Evolutionary conservation across 1,284 basidiomycete genomes (phyloP).

Genomic region (Moesziomyces antarcticus): DNA sequence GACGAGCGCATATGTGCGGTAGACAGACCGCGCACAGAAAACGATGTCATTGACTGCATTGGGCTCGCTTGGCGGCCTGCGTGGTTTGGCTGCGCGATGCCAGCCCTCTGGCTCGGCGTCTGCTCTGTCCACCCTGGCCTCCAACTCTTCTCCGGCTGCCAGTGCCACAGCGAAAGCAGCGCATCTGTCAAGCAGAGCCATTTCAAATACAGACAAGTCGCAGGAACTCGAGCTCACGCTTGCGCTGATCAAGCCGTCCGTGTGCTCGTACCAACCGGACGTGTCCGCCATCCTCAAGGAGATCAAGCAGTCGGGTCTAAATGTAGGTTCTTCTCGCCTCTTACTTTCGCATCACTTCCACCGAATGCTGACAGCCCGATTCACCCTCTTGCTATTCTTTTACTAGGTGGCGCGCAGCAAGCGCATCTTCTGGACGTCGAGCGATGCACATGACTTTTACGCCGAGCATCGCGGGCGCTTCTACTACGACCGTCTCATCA

Average conservation of each 20-base stretch:
- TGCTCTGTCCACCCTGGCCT: too few relatives aligned
- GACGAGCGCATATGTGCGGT: too few relatives aligned
- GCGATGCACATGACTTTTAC: conserved; percentile 64
- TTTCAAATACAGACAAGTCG: background rate
- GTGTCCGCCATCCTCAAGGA: conserved; percentile 49
- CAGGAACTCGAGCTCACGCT: conserved; percentile 54
- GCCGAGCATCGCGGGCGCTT: conserved; percentile 62
- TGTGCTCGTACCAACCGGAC: conserved; percentile 60
- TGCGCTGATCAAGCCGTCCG: conserved; percentile 63
- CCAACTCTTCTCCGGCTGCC: background rate
- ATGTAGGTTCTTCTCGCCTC: conserved; percentile 5
- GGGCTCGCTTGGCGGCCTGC: background rate
- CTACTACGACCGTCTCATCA: conserved; percentile 64
- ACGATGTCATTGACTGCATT: background rate
- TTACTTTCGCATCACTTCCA: background rate
- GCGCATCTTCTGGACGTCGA: conserved; percentile 54
- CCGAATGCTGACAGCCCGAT: too few relatives aligned
- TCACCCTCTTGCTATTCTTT: background rate
- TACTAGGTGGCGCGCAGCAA: conserved; percentile 48
- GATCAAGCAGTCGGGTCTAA: conserved; percentile 47
- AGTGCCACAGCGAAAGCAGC: background rate
- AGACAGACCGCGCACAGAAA: background rate
- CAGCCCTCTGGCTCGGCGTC: background rate
- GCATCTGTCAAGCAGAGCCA: background rate
- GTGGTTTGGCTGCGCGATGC: background rate